A percentile compares a stretch with the other conserved stretches of the same genome.
Evolutionary conservation across 495 filamentous ascomycete species (phyloP).

Genomic region (Tuber indicum): DNA sequence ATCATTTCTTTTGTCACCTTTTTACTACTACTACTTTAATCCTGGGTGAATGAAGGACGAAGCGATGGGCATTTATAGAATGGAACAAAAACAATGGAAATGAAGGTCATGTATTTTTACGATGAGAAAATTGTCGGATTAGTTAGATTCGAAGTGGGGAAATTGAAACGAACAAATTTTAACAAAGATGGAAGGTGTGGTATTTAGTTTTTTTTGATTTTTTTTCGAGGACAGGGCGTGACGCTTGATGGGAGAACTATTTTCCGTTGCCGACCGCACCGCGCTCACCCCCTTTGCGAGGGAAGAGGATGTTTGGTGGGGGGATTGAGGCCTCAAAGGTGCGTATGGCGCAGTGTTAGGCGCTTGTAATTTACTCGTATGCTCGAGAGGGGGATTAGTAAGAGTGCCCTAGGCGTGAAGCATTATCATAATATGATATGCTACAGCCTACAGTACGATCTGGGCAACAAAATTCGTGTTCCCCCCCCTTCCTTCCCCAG

Average conservation of each 20-base stretch:
- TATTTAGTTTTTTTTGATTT: neutral
- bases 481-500: too few relatives aligned
- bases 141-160: neutral
- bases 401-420: too few relatives aligned
- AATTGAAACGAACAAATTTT: neutral
- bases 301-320: too few relatives aligned
- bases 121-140: conserved; percentile 3
- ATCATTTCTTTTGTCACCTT: neutral
- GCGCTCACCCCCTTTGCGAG: neutral
- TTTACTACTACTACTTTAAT: neutral
- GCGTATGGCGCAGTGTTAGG: neutral
- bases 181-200: neutral
- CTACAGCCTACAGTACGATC: too few relatives aligned
- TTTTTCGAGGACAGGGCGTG: neutral
- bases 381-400: neutral
- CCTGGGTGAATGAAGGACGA: neutral
- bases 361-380: neutral
- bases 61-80: neutral
- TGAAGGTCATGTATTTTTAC: neutral
- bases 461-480: too few relatives aligned
- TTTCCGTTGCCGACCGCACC: neutral
- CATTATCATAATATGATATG: too few relatives aligned
- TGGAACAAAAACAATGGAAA: neutral
- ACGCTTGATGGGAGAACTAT: neutral
- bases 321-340: neutral